Evolutionary conservation across 2,329 filamentous ascomycete genomes (phyloP).

Genomic region (Didymella keratinophila): DNA sequence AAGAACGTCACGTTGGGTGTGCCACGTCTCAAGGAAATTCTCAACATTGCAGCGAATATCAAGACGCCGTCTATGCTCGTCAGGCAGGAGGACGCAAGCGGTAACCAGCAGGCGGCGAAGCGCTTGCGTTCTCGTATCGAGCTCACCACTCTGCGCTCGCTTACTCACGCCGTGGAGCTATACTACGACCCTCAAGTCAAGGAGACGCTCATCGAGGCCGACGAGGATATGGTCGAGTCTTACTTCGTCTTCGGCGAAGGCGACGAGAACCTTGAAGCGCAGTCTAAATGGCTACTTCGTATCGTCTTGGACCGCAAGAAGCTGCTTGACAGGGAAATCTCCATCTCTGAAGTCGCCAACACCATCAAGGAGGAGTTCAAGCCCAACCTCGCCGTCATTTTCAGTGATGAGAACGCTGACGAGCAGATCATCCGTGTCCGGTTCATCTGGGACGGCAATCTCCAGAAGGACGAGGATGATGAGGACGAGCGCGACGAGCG

Average conservation of each 20-base stretch:
- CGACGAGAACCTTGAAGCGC: constrained; percentile 65
- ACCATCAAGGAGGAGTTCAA: constrained; percentile 90
- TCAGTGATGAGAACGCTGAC: constrained; percentile 97
- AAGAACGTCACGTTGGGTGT: constrained; percentile 99
- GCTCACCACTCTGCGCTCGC: constrained; percentile 90
- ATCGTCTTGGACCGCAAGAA: constrained; percentile 93
- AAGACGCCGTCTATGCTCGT: constrained; percentile 98
- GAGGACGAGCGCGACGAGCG: constrained; percentile 77
- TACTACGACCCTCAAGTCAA: constrained; percentile 96
- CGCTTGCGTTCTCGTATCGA: constrained; percentile 90
- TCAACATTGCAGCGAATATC: constrained; percentile 97
- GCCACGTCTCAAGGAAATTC: constrained; percentile 97
- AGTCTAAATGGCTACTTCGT: constrained; percentile 95
- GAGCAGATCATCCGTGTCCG: constrained; percentile 93
- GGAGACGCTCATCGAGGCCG: constrained; percentile 83
- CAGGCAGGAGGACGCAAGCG: constrained; percentile 70
- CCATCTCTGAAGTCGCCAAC: constrained; percentile 87
- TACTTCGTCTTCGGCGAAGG: constrained; percentile 94
- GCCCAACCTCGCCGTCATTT: constrained; percentile 80
- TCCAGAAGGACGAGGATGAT: constrained; percentile 73
- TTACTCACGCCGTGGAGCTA: constrained; percentile 91
- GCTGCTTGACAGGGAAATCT: constrained; percentile 91
- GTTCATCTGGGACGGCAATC: constrained; percentile 67
- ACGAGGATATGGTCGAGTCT: constrained; percentile 93
- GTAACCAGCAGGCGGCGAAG: constrained; percentile 80